phyloP scores from a whole-genome alignment of 2,329 filamentous ascomycete species.

The Talaromyces pinophilus region DNA sequence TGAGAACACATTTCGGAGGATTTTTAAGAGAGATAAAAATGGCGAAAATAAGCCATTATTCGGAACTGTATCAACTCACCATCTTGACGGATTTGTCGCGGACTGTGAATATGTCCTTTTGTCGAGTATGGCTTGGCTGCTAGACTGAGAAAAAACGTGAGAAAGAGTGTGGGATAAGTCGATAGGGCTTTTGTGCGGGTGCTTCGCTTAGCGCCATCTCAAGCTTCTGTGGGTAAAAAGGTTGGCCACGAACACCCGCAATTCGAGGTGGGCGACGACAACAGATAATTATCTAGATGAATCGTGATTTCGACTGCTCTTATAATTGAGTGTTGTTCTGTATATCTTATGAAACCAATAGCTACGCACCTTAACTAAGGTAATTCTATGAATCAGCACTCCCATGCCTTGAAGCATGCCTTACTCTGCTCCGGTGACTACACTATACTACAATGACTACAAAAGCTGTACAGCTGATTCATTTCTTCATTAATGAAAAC shows the following conservation, averaged over 20 bases:
- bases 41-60: slow-evolving; percentile 30
- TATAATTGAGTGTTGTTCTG: background rate
- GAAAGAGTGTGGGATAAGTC: slow-evolving; percentile 32
- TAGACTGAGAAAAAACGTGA: slow-evolving; percentile 30
- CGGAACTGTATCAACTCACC: slow-evolving; percentile 42
- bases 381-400: background rate
- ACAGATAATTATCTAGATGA: background rate
- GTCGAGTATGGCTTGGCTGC: slow-evolving; percentile 38
- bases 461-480: background rate
- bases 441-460: background rate
- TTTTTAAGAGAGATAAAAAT: slow-evolving; percentile 22
- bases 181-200: slow-evolving; percentile 44
- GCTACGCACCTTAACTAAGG: background rate
- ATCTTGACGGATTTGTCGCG: slow-evolving; percentile 45
- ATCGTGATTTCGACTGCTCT: background rate
- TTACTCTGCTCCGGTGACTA: background rate
- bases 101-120: slow-evolving; percentile 36
- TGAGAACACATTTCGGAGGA: slow-evolving; percentile 27
- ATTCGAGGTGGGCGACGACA: slow-evolving; percentile 23
- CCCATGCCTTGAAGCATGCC: background rate
- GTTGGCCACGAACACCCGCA: slow-evolving; percentile 42
- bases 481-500: background rate
- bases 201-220: slow-evolving; percentile 44
- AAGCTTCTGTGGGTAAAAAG: slow-evolving; percentile 29
- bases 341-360: background rate